Conservation (phyloP, 306 rosid species). For the Datisca glomerata region DNA sequence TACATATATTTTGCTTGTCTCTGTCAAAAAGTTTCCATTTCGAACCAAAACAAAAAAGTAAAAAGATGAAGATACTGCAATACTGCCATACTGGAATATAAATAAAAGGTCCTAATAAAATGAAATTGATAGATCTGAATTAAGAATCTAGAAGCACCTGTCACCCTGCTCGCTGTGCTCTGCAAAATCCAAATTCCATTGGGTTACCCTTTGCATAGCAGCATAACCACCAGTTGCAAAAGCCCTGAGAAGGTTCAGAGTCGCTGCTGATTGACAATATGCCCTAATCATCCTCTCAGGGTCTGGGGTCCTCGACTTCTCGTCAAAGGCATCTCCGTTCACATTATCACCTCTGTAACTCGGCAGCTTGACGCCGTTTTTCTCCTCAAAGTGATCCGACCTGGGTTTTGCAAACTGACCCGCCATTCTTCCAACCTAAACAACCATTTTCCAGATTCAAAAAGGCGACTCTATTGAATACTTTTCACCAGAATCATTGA, state of each 20-base stretch:
- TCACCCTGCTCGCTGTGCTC: slow-evolving; percentile 93
- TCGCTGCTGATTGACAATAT: slow-evolving; percentile 92
- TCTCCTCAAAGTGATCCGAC: slow-evolving; percentile 87
- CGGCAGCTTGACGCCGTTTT: slow-evolving; percentile 81
- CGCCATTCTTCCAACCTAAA: slow-evolving; percentile 96
- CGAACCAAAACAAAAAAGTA: too few species aligned
- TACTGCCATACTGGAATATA: too few species aligned
- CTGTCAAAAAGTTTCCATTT: too few species aligned
- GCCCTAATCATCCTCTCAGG: slow-evolving; percentile 94
- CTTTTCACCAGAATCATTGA: too few species aligned
- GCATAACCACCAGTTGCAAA: slow-evolving; percentile 98
- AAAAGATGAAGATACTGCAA: too few species aligned
- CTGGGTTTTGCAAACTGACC: slow-evolving; percentile 98
- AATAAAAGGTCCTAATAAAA: too few species aligned
- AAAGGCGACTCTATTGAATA: too few species aligned
- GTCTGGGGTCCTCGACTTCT: slow-evolving; percentile 78
- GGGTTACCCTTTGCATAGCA: slow-evolving; percentile 95
- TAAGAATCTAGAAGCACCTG: slow-evolving; percentile 33
- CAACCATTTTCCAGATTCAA: slow-evolving; percentile 10
- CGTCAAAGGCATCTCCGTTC: slow-evolving; percentile 82
- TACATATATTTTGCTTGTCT: too few species aligned
- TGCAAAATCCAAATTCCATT: slow-evolving; percentile 96
- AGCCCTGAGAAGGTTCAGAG: slow-evolving; percentile 79
- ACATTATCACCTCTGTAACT: slow-evolving; percentile 97
- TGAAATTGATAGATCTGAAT: too few species aligned